Conservation (phyloP, 495 filamentous ascomycete genomes). For the Cairneyella variabilis region DNA sequence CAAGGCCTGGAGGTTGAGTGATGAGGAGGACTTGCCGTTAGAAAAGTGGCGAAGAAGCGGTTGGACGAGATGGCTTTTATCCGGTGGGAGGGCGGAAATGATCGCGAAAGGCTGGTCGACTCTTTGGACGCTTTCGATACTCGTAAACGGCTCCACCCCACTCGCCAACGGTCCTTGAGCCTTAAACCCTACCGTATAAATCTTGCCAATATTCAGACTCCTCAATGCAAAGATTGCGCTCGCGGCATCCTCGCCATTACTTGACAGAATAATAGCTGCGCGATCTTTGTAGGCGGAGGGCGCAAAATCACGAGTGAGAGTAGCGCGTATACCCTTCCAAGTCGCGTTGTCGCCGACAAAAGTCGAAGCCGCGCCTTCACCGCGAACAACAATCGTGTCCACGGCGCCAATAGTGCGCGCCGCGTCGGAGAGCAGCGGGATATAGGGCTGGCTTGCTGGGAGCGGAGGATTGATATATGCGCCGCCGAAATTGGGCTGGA, state of each 20-base stretch:
- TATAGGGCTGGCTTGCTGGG: conserved; percentile 46
- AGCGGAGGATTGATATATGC: conserved; percentile 74
- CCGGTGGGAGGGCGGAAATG: conserved; percentile 70
- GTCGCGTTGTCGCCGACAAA: conserved; percentile 74
- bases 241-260: conserved; percentile 64
- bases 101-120: conserved; percentile 76
- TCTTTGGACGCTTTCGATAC: conserved; percentile 70
- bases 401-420: conserved; percentile 71
- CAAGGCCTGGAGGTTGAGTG: not conserved
- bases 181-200: conserved; percentile 82
- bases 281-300: conserved; percentile 74
- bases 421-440: conserved; percentile 65
- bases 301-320: conserved; percentile 73
- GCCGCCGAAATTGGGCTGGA: conserved; percentile 70
- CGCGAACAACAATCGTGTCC: conserved; percentile 69
- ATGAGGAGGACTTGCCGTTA: not conserved
- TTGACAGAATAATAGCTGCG: conserved; percentile 69
- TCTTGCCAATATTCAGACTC: conserved; percentile 68
- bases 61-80: conserved; percentile 75
- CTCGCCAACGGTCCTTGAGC: conserved; percentile 57
- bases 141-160: conserved; percentile 71
- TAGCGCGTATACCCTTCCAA: conserved; percentile 80
- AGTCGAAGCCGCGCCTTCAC: conserved; percentile 27
- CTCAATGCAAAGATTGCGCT: conserved; percentile 72
- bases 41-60: conserved; percentile 67